Evolutionary conservation across 805 yeast genomes (phyloP).

Genomic region (Candida koratica): DNA sequence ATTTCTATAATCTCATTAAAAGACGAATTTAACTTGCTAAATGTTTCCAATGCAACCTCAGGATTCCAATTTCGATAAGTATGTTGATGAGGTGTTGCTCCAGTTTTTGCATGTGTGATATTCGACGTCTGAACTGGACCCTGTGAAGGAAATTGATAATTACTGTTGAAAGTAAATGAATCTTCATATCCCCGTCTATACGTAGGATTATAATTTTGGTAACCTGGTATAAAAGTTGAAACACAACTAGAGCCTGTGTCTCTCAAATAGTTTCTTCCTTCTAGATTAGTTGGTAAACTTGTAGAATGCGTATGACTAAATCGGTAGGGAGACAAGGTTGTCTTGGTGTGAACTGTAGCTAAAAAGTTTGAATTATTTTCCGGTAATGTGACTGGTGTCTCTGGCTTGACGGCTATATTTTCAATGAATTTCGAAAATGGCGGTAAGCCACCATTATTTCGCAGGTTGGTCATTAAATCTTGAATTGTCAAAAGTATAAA

Average conservation of each 20-base stretch:
- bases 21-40: conserved; percentile 5
- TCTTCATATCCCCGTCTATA: conserved; percentile 1
- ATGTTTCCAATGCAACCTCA: not conserved
- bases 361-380: not conserved
- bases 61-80: conserved; percentile 3
- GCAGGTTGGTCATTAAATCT: conserved; percentile 4
- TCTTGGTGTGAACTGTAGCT: not conserved
- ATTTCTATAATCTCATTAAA: conserved; percentile 4
- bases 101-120: not conserved
- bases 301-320: conserved; percentile 7
- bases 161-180: not conserved
- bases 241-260: not conserved
- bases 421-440: conserved; percentile 12
- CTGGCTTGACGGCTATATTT: not conserved
- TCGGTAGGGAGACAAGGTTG: not conserved
- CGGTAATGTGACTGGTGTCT: not conserved
- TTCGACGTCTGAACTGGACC: not conserved
- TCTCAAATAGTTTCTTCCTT: conserved; percentile 1
- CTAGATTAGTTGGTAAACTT: conserved; percentile 6
- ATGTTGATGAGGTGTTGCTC: not conserved
- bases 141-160: conserved; percentile 10
- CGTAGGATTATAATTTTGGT: conserved; percentile 2
- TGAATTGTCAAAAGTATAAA: not conserved
- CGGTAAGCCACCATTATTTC: conserved; percentile 8
- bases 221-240: not conserved